phyloP scores from a whole-genome alignment of 192 early-diverging fungal genomes.

The Backusella liffmaniae region DNA sequence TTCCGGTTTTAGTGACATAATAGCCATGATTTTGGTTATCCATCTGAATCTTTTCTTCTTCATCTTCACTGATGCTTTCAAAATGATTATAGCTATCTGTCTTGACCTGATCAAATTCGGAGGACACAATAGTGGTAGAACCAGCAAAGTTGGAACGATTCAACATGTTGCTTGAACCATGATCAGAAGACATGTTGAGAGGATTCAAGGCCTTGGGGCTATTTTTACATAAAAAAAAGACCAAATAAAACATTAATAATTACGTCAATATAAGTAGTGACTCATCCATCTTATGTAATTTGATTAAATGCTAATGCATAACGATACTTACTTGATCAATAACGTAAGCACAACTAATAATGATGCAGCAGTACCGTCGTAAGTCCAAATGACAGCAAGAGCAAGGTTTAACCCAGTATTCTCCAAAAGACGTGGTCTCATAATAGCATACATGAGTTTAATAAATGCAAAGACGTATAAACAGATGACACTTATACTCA shows the following conservation, averaged over 20 bases:
- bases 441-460: background rate
- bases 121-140: background rate
- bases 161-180: background rate
- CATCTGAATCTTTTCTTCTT: background rate
- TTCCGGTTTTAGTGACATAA: background rate
- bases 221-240: background rate
- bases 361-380: background rate
- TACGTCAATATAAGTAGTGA: background rate
- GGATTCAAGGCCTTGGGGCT: background rate
- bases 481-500: background rate
- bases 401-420: background rate
- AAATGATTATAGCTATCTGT: background rate
- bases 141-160: background rate
- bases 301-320: background rate
- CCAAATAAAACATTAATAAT: background rate
- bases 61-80: background rate
- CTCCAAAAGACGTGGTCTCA: background rate
- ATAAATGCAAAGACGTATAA: slow-evolving; percentile 12
- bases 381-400: slow-evolving; percentile 6
- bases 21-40: background rate
- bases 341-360: background rate
- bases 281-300: background rate
- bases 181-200: background rate
- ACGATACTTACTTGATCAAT: background rate
- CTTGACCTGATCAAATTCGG: background rate